These are phyloP conservation scores for Primulina eburnea DNA, from an alignment of 257 asterid genomes.

Conservation along the genomic window DNA sequence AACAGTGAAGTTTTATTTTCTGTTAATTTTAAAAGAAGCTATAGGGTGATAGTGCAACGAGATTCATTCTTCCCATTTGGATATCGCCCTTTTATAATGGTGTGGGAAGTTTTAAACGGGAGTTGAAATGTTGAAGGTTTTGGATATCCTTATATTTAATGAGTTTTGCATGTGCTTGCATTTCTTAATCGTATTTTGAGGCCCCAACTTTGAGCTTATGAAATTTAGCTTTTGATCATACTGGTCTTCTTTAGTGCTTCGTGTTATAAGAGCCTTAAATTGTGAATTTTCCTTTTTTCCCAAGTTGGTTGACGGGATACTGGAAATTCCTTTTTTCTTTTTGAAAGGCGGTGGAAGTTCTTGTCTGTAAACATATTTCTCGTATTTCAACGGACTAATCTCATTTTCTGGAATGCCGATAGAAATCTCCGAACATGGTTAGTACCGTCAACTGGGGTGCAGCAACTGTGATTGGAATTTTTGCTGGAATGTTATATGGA, in stretches of 20 bases:
- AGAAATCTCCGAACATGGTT: slow-evolving; percentile 44
- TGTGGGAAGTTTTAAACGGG: neutral
- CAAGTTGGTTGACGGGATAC: slow-evolving; percentile 5
- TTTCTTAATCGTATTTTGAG: neutral
- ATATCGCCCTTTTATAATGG: neutral
- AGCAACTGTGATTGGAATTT: slow-evolving; percentile 77
- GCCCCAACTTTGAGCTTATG: too few relatives aligned
- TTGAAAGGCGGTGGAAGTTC: slow-evolving; percentile 10
- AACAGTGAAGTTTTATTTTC: too few relatives aligned
- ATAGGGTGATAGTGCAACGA: neutral
- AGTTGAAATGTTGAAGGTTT: too few relatives aligned
- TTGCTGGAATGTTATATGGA: slow-evolving; percentile 92
- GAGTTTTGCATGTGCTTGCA: neutral
- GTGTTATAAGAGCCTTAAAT: too few relatives aligned
- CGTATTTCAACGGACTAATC: slow-evolving; percentile 10
- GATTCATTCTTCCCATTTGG: neutral
- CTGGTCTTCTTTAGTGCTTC: too few relatives aligned
- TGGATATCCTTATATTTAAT: neutral
- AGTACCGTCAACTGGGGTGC: slow-evolving; percentile 92
- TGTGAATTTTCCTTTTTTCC: too few relatives aligned
- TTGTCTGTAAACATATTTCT: slow-evolving; percentile 14
- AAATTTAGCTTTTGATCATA: too few relatives aligned
- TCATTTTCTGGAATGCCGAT: slow-evolving; percentile 30
- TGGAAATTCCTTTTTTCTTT: neutral
- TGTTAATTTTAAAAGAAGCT: too few relatives aligned